Evolutionary conservation across 2,329 filamentous ascomycete species (phyloP).

Genomic region (Monilinia polystroma): DNA sequence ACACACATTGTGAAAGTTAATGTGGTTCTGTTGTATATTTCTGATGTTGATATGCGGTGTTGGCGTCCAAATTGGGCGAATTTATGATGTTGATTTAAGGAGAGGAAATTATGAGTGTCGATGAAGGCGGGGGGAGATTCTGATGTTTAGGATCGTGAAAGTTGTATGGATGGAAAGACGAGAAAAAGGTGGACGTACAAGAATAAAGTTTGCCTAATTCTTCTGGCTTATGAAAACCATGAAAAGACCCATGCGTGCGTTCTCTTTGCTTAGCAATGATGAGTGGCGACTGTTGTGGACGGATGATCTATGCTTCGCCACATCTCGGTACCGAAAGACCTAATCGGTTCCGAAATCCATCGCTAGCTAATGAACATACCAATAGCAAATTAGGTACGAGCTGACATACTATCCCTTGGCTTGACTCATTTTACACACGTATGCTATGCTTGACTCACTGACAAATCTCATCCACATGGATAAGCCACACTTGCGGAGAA

Average conservation of each 20-base stretch:
- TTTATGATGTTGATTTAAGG: background rate
- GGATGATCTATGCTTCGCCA: background rate
- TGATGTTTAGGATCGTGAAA: background rate
- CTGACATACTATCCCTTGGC: background rate
- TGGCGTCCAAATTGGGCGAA: background rate
- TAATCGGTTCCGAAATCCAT: background rate
- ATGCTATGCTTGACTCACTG: no score
- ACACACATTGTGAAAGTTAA: background rate
- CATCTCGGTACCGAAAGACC: background rate
- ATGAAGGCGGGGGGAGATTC: background rate
- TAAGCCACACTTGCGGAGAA: conserved; percentile 10
- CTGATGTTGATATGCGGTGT: background rate
- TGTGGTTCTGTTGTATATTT: conserved; percentile 8
- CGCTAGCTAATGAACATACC: background rate
- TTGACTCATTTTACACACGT: background rate
- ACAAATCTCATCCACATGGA: background rate
- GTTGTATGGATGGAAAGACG: conserved; percentile 1
- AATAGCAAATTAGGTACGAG: background rate
- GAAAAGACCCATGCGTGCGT: no score
- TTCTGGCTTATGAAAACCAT: background rate
- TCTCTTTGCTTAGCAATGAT: background rate
- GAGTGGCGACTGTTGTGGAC: background rate
- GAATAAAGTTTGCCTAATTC: background rate
- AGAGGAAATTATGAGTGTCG: background rate
- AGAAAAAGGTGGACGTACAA: background rate